Base-by-base conservation (phyloP, 2,329 filamentous ascomycete genomes). In the Aspergillus pseudoglaucus region DNA sequence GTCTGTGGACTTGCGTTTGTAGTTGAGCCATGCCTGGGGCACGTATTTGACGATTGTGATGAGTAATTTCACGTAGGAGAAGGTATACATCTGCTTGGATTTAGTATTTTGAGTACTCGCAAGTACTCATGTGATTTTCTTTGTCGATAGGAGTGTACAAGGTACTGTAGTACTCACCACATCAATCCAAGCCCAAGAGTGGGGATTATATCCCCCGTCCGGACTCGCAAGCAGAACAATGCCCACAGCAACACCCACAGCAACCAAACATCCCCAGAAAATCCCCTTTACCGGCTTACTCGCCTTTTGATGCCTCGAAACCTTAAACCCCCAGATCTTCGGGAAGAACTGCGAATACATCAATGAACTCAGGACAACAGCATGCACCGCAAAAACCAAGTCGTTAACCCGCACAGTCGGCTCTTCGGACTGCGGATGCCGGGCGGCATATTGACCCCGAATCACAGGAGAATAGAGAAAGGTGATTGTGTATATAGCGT, bases 11-110 rank as follows among this genome's bases (percentile, higher is more conserved):
- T 85, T 80, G 60, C 91, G 89, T 59, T 83, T 82, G 65, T 85
- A 90, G 73, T 97, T 97, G 58, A 85, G 77, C 60, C 86, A 76
- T 33, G 87, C 82, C 74, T 95, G 90, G 4, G 93, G 93, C 42
- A 88, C 83, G 70, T 96, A 97, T 72, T 98, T 98, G 70, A 95
- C 80, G 22, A 96, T 73, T 0, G 91, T 95, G 55, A 95, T 81
- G 47, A 90, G 68, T 30, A 98, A 76, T 72, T 98, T 98, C 64
- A 95, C 84, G 64, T 94, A 94, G 38, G 88, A 88, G 27, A 94
- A 73, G 10, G 85, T 80, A 61, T 84, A 82, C 27, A 83, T 71
- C 80, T 79, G 51, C 53, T 42, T 15, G 35, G 47, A 48, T 48
- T 39, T 12, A 20, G 15, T 17, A n/a, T 37, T 20, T 8, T 10